These are phyloP conservation scores for Cryptosporidium baileyi DNA, from an alignment of 169 alveolate genomes.

Conservation along the genomic window DNA sequence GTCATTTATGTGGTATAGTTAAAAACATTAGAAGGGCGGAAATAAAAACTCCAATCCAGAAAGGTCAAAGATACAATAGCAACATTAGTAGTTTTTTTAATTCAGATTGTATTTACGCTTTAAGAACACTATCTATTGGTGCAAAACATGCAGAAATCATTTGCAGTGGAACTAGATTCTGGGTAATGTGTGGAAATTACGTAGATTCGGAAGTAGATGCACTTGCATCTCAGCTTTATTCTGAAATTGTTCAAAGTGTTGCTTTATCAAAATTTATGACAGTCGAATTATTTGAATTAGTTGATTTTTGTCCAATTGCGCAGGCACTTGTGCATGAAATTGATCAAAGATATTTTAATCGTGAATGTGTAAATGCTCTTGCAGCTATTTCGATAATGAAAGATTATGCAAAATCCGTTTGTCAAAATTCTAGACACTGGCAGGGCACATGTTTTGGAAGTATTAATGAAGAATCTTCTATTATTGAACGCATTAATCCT, in stretches of 20 bases:
- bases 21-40: constrained; percentile 48
- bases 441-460: constrained; percentile 64
- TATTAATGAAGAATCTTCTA: background rate
- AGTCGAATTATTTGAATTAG: constrained; percentile 16
- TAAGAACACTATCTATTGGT: constrained; percentile 56
- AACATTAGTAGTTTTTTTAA: constrained; percentile 60
- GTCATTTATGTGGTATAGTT: constrained; percentile 59
- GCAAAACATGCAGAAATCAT: constrained; percentile 63
- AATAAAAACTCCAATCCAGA: constrained; percentile 30
- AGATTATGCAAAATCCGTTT: constrained; percentile 39
- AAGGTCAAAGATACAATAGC: constrained; percentile 10
- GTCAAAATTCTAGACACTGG: constrained; percentile 68
- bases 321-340: constrained; percentile 41
- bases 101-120: constrained; percentile 64
- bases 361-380: constrained; percentile 65
- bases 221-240: constrained; percentile 43
- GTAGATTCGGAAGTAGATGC: constrained; percentile 66
- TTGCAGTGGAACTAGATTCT: constrained; percentile 57
- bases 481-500: constrained; percentile 44
- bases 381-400: constrained; percentile 55
- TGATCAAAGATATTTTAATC: constrained; percentile 49
- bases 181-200: constrained; percentile 65
- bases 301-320: constrained; percentile 64
- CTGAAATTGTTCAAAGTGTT: constrained; percentile 54
- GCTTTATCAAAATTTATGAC: constrained; percentile 41